A percentile compares a stretch with the other conserved stretches of the same genome.
phyloP scores from a whole-genome alignment of 192 early-diverging fungal genomes.

The Linnemannia zychae region DNA sequence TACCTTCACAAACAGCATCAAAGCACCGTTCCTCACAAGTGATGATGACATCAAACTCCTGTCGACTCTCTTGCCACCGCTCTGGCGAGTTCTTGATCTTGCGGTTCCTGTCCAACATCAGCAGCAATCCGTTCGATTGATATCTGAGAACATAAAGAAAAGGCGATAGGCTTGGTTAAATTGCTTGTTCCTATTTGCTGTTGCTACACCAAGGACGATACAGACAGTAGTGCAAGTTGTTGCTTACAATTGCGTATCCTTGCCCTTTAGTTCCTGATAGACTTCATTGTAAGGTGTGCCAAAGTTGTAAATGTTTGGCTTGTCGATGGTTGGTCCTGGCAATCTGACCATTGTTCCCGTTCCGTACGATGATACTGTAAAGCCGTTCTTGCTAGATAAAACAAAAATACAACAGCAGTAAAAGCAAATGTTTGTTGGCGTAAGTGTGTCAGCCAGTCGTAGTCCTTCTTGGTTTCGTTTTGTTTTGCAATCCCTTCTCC shows the following conservation, averaged over 20 bases:
- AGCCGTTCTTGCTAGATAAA: constrained; percentile 71
- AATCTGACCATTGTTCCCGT: constrained; percentile 92
- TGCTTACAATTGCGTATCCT: constrained; percentile 76
- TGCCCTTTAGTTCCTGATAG: constrained; percentile 80
- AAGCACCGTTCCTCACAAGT: constrained; percentile 97
- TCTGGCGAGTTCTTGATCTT: constrained; percentile 92
- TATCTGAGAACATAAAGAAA: constrained; percentile 64
- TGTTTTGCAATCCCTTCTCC: background rate
- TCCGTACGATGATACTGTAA: constrained; percentile 89
- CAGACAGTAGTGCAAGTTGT: no score
- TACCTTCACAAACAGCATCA: constrained; percentile 91
- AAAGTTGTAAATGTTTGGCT: constrained; percentile 94
- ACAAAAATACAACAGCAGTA: background rate
- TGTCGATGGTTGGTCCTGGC: constrained; percentile 87
- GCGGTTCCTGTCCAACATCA: constrained; percentile 96
- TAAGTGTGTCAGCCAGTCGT: background rate
- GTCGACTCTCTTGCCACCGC: constrained; percentile 81
- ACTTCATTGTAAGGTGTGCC: constrained; percentile 95
- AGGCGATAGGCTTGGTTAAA: background rate
- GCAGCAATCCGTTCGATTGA: constrained; percentile 87
- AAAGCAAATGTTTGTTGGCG: background rate
- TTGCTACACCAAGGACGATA: no score
- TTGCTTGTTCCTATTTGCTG: no score
- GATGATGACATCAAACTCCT: constrained; percentile 91
- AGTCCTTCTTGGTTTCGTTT: background rate